Evolutionary conservation across 441 rosid genomes (phyloP), one percentile per base, ranked within the genome.

Genomic region (Pelargonium myrrhifolium): DNA sequence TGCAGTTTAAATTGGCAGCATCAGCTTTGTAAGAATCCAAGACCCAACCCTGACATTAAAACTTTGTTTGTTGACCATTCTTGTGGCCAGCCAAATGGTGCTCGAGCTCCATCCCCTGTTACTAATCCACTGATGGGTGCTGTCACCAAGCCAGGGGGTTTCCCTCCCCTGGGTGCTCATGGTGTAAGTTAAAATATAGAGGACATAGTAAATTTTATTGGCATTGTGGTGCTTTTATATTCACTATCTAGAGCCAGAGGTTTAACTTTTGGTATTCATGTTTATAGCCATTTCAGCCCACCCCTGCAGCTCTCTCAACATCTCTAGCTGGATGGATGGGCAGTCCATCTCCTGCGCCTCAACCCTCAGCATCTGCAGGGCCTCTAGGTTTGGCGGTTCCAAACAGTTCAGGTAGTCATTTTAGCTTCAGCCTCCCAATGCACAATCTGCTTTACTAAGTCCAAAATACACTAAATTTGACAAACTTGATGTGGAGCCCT

Each of bases 1-100:
- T 76, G 83, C 84, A 89, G 96, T 79, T 85, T 89, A 73, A 89
- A 89, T 76, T 89, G 96, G 96, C 96, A 89, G 77, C 92, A 89
- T 77, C 92, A 85, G 72, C 87, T 89, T 72, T 89, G 92, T 78
- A 87, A 85, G 82, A 87, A 81, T 74, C 95, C 95, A 21, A 89
- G 90, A 85, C 45, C 86, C 59, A 87, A 87, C 75, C 96, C 96
- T 20, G 96, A 89, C 79, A 89, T 89, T 69, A 89, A 85, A 80
- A 87, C 96, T 63, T 77, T 87, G 67, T 89, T 89, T 80, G 86
- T 89, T 15, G 95, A 89, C 75, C 95, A 89, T 49, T 84, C 75
- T 68, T 89, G 96, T 69, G 86, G 86, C 65, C 89, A 79, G 66
- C 84, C 89, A 64, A 85, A 85, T 78, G 96, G 92, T 40, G 89